Base-by-base conservation (phyloP, 1,284 basidiomycete species). In the Pyrrhoderma noxium region DNA sequence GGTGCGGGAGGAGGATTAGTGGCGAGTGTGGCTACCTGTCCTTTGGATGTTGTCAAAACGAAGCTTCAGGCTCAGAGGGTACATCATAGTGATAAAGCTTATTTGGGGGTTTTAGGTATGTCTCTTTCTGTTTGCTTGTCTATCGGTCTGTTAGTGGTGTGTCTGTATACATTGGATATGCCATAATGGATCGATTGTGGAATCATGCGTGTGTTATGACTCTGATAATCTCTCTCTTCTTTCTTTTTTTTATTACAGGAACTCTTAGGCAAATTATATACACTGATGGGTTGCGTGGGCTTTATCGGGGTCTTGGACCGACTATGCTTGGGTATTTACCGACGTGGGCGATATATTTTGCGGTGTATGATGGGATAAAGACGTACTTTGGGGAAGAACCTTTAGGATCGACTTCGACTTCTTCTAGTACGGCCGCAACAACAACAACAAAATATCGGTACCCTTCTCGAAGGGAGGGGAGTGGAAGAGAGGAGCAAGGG, bases 321-420 rank as follows among this genome's bases (percentile, higher is more conserved):
- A 97, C 93, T 11, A 79, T 97, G 54, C 77, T 93, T 3, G 93
- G 93, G 5, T 96, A 97, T 68, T 79, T 97, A 37, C 93, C 93
- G 21, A 97, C 93, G 8, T 96, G 93, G 93, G 93, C 92, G 22
- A 97, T 97, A 60, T 97, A 96, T 68, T 97, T 97, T 66, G 84
- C 91, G n/a, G 90, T 97, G 16, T 96, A 96, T 69, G 93, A 97
- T 70, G 81, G 87, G 54, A 88, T 93, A 67, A 96, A 96, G 74
- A 79, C 79, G 21, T 70, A 74, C 34, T 83, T 93, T 62, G 89
- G 89, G 38, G 80, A 83, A 62, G 67, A 69, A 31, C 77, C 82
- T 2, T 66, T 77, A 8, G 79, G 74, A 27, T 59, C 52, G 8
- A 16, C 39, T n/a, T n/a, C n/a, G n/a, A n/a, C n/a, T n/a, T n/a